phyloP scores from a whole-genome alignment of 2,329 filamentous ascomycete species.

The Curvularia sp. region DNA sequence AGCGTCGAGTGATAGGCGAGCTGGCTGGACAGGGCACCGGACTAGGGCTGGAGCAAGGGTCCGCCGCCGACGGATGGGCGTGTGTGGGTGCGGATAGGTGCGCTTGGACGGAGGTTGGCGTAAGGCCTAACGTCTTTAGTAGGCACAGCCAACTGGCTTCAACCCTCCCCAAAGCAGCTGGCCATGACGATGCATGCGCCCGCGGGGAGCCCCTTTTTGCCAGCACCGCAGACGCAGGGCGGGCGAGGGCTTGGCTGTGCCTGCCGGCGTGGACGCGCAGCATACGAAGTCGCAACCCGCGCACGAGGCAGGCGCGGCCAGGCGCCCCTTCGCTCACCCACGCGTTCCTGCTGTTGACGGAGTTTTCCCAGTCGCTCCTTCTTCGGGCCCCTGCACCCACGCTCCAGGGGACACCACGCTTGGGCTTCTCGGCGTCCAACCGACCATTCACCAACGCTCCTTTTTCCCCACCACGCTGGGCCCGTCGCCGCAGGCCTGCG shows the following conservation, averaged over 20 bases:
- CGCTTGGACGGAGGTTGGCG: constrained; percentile 13
- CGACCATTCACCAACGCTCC: constrained; percentile 11
- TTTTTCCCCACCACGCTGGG: constrained; percentile 18
- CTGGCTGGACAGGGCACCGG: background rate
- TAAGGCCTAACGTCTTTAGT: constrained; percentile 12
- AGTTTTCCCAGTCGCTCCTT: constrained; percentile 15
- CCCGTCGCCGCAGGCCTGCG: constrained; percentile 3
- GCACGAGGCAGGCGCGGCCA: background rate
- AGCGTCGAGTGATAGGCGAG: constrained; percentile 20
- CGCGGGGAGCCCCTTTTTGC: background rate
- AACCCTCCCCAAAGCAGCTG: constrained; percentile 8
- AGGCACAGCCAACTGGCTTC: background rate
- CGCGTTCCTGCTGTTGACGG: constrained; percentile 12
- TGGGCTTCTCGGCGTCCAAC: constrained; percentile 8
- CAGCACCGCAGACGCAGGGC: background rate
- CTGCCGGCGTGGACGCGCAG: background rate
- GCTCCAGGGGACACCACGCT: constrained; percentile 11
- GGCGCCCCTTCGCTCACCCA: constrained; percentile 2
- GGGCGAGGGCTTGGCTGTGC: background rate
- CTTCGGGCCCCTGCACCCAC: constrained; percentile 13
- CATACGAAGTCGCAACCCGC: background rate
- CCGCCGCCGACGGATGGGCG: constrained; percentile 8
- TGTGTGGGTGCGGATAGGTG: constrained; percentile 17
- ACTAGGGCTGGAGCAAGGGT: constrained; percentile 8
- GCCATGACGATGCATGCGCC: background rate